phyloP scores from a whole-genome alignment of 371 early-diverging fungal genomes.

The Mortierella sp. region DNA sequence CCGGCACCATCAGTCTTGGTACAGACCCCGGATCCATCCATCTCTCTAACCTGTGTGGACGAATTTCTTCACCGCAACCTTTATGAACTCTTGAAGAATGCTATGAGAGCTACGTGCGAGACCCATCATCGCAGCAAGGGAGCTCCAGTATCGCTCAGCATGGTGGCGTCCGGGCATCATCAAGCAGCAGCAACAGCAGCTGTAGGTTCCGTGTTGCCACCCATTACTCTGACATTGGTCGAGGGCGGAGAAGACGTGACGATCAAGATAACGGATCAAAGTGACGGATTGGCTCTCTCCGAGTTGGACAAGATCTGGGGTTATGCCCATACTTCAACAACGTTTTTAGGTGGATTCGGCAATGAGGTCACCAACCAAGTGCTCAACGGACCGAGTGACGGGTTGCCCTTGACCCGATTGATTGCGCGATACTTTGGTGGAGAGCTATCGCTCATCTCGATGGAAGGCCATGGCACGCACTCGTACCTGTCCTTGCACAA shows the following conservation, averaged over 20 bases:
- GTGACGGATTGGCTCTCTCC: conserved; percentile 65
- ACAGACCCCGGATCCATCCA: conserved; percentile 57
- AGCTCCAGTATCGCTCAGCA: conserved; percentile 30
- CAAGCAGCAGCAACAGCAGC: neutral
- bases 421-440: conserved; percentile 75
- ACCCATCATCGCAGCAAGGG: conserved; percentile 37
- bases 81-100: conserved; percentile 71
- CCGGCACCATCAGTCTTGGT: conserved; percentile 61
- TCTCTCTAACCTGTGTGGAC: conserved; percentile 69
- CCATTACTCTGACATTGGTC: conserved; percentile 62
- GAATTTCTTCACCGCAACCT: conserved; percentile 73
- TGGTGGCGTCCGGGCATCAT: conserved; percentile 1
- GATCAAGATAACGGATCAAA: conserved; percentile 69
- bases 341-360: conserved; percentile 51
- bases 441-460: conserved; percentile 72
- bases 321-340: conserved; percentile 53
- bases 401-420: conserved; percentile 55
- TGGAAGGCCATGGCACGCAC: conserved; percentile 82
- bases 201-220: conserved; percentile 26
- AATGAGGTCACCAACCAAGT: conserved; percentile 54
- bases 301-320: conserved; percentile 61
- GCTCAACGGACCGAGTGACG: conserved; percentile 61
- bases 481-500: conserved; percentile 76
- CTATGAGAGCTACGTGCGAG: conserved; percentile 66
- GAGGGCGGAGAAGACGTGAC: conserved; percentile 70